Evolutionary conservation across 495 filamentous ascomycete genomes (phyloP), one percentile per base, ranked within the genome.

Genomic region (Cercophora newfieldiana): DNA sequence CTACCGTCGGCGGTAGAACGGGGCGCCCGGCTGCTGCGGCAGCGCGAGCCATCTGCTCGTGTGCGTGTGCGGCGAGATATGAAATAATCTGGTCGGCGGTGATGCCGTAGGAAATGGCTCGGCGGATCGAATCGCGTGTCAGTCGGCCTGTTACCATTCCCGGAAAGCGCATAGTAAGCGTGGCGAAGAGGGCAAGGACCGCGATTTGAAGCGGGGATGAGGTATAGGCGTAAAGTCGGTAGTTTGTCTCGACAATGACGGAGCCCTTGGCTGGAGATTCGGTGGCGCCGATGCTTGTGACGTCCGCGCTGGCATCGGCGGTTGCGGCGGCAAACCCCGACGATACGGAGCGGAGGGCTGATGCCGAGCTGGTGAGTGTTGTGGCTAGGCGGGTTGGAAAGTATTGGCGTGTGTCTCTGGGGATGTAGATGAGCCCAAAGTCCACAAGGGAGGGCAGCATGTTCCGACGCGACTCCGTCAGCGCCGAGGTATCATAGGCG

Each of bases 231-330:
- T 99, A 99, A 68, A 99, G 78, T 28, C 95, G 91, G 80, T 97
- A 97, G 80, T 99, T 99, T n/a, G 95, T 99, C 82, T 99, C 95
- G 69, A 98, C 84, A 69, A 99, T 91, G 72, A 99, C 92, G 81
- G 93, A 94, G 37, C 94, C 94, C 61, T 88, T 87, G 16, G 65
- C 33, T 18, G 67, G n/a, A 19, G 62, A 28, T 14, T 62, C 53
- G 18, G 25, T 21, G 62, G 72, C 55, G 18, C 73, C 75, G 31
- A 81, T 79, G 54, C 69, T 77, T 47, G 75, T 72, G 16, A 83
- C 80, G 77, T 68, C 74, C 54, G 74, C 67, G 10, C 78, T 67
- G 47, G 83, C 76, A 18, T 87, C 79, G 59, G 85, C 85, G 4
- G 70, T 69, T 2, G 77, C 78, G 8, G 81, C 80, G 5, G 77